Evolutionary conservation across 139 green algal species (phyloP).

Genomic region (Chlamydomonas eustigma): DNA sequence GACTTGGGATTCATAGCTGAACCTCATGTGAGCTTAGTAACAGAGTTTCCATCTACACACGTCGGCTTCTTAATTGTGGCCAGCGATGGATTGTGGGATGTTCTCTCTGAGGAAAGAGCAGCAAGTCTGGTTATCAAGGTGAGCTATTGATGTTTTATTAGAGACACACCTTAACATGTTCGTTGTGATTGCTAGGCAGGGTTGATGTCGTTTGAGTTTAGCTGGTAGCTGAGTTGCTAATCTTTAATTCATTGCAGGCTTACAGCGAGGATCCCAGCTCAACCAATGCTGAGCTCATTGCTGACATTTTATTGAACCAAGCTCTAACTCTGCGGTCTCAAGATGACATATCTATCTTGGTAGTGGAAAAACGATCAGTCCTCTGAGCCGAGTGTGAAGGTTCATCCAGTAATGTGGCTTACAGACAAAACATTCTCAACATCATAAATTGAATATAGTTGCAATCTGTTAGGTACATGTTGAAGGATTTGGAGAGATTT

Average conservation of each 20-base stretch:
- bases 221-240: no score
- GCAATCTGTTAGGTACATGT: no score
- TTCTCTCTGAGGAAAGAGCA: conserved; percentile 31
- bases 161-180: no score
- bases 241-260: background rate
- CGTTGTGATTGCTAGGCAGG: no score
- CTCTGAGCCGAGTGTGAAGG: no score
- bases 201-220: no score
- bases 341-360: conserved; percentile 39
- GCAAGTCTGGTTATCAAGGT: background rate
- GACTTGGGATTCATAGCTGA: conserved; percentile 54
- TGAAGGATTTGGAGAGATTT: no score
- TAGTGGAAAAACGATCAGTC: conserved; percentile 27
- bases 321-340: conserved; percentile 21
- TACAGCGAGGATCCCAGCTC: background rate
- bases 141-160: no score
- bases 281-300: conserved; percentile 6
- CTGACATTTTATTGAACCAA: conserved; percentile 29
- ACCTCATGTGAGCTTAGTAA: conserved; percentile 27
- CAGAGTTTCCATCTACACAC: background rate
- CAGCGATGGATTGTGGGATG: conserved; percentile 56
- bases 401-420: no score
- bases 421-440: no score
- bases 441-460: no score
- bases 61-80: conserved; percentile 39